Conservation (phyloP, 2,329 filamentous ascomycete species). For the Cladosporium phlei region DNA sequence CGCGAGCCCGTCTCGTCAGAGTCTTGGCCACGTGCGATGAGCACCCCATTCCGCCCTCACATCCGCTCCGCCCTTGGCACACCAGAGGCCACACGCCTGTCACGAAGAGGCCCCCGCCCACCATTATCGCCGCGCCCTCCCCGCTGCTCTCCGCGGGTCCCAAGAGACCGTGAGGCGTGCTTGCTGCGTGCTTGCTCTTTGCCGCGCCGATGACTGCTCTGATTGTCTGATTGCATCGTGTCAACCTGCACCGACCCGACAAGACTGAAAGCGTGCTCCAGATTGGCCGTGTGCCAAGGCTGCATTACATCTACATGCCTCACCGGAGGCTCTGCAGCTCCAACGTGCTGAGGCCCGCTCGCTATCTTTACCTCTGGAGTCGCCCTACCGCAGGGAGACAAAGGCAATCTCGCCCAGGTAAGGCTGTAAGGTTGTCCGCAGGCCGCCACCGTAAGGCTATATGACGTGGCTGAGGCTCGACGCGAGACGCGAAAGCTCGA, state of each 20-base stretch:
- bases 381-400: background rate
- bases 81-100: background rate
- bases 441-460: conserved; percentile 8
- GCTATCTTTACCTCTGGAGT: too few species aligned
- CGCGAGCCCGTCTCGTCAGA: background rate
- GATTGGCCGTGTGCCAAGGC: conserved; percentile 9
- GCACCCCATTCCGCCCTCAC: conserved; percentile 1
- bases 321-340: background rate
- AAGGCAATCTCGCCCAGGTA: background rate
- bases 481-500: conserved; percentile 8
- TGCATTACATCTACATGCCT: background rate
- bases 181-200: background rate
- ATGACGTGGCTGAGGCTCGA: conserved; percentile 11
- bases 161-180: too few species aligned
- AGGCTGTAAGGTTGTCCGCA: conserved; percentile 4
- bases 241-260: conserved; percentile 9
- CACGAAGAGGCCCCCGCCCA: too few species aligned
- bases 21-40: conserved; percentile 13
- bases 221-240: too few species aligned
- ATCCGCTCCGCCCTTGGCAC: conserved; percentile 12
- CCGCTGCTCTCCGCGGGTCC: conserved; percentile 8
- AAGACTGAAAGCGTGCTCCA: conserved; percentile 11
- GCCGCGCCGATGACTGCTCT: conserved; percentile 4
- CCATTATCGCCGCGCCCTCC: conserved; percentile 13
- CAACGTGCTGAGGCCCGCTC: background rate